Evolutionary conservation across 2,329 filamentous ascomycete species (phyloP), one percentile per base, ranked within the genome.

Genomic region (Cordyceps fumosorosea): DNA sequence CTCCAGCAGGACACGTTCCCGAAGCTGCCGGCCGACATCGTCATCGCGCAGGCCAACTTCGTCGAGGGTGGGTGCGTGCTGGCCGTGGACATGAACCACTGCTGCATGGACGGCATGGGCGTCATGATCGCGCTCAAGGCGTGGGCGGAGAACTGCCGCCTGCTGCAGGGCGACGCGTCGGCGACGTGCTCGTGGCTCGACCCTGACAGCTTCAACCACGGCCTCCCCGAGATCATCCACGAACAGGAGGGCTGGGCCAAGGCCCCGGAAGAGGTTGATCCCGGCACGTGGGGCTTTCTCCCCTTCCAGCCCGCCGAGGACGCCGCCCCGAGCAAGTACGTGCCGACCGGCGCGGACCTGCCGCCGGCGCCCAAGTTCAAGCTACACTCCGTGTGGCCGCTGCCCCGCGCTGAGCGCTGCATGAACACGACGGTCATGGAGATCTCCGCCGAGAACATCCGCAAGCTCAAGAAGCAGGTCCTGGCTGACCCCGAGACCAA

Each of bases 111-210:
- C 26, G 72, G 69, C 18, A 60, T 69, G 8, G 72, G 71, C 3
- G 69, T 67, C 51, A 68, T 73, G 47, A 62, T 67, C 0, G 66
- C 69, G 3, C 62, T 73, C 26, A 69, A 65, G 32, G 71, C 66
- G 1, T 73, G 71, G 71, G 70, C 72, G 2, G 72, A 73, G 53
- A 66, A 68, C 53, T 72, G 70, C n/a, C 60, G 69, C 51, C 70
- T 63, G 60, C 20, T 72, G 3, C 66, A 69, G n/a, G 69, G 65
- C 6, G 69, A 71, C 26, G 20, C 51, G 16, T 62, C 67, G 7
- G 69, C 69, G 1, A 67, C 64, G 0, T 72, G 68, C 58, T 63
- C 65, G 22, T 72, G 70, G 70, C 63, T 64, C 37, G 65, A 70
- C 10, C 67, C 69, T 0, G 71, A 72, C 47, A 73, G 71, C 51